Conservation (phyloP, 148 eudicot genomes). For the Chenopodium suecicum region DNA sequence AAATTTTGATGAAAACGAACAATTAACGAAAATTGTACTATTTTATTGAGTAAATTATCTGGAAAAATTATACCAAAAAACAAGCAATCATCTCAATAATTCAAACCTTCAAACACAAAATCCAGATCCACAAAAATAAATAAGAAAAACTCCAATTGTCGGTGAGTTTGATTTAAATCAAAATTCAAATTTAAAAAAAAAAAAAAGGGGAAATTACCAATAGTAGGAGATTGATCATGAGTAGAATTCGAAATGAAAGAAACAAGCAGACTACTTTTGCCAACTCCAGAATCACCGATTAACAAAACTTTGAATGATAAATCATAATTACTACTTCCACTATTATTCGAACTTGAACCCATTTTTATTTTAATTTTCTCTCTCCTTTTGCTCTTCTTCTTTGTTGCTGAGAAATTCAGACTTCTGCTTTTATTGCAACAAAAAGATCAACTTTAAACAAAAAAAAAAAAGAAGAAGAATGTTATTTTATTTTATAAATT, state of each 20-base stretch:
- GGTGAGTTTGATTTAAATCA: neutral
- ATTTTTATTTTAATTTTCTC: neutral
- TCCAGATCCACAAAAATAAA: neutral
- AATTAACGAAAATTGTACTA: neutral
- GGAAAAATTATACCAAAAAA: neutral
- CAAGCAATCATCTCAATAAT: neutral
- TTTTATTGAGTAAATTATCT: constrained; percentile 3
- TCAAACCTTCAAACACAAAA: neutral
- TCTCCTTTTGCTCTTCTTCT: too few species aligned
- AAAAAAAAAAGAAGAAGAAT: neutral
- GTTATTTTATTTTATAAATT: neutral
- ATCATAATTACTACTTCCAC: constrained; percentile 49
- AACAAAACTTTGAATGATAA: constrained; percentile 71
- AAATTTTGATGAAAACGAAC: too few species aligned
- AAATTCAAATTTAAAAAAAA: neutral
- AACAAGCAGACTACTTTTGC: constrained; percentile 63
- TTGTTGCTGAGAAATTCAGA: too few species aligned
- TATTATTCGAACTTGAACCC: constrained; percentile 39
- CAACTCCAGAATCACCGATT: constrained; percentile 78
- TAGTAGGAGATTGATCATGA: constrained; percentile 78
- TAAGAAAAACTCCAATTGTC: neutral
- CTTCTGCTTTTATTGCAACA: neutral
- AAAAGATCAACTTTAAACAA: neutral
- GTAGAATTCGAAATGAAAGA: constrained; percentile 58
- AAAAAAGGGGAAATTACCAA: constrained; percentile 41